Percentiles rank a stretch among this genome's conserved stretches.
phyloP scores from a whole-genome alignment of 495 filamentous ascomycete species.

The Lentithecium fluviatile region DNA sequence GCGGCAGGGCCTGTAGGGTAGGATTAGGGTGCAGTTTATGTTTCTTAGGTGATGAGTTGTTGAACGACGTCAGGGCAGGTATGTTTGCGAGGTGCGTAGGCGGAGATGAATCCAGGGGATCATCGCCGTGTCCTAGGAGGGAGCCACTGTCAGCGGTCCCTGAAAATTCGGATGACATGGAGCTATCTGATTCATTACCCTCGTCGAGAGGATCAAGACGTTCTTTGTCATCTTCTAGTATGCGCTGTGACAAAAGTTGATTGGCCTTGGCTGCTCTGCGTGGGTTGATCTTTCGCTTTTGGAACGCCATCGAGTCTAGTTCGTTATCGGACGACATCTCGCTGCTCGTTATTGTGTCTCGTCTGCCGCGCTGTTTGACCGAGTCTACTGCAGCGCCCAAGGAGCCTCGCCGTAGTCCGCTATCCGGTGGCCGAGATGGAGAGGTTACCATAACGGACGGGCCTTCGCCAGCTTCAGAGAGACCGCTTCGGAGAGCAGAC shows the following conservation, averaged over 20 bases:
- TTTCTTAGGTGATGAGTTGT: slow-evolving; percentile 58
- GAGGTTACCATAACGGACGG: slow-evolving; percentile 43
- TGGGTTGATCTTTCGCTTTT: slow-evolving; percentile 57
- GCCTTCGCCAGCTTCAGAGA: slow-evolving; percentile 44
- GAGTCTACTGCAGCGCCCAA: slow-evolving; percentile 71
- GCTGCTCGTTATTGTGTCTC: slow-evolving; percentile 88
- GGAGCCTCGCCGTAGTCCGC: slow-evolving; percentile 65
- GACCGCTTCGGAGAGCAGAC: slow-evolving; percentile 33
- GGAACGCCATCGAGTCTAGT: slow-evolving; percentile 67
- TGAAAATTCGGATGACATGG: slow-evolving; percentile 67
- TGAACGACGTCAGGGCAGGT: slow-evolving; percentile 35
- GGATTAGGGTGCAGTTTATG: slow-evolving; percentile 55
- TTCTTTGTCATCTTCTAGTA: slow-evolving; percentile 44
- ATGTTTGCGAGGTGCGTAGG: slow-evolving; percentile 43
- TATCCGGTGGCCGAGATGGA: slow-evolving; percentile 51
- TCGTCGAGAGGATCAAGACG: slow-evolving; percentile 53
- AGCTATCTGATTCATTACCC: slow-evolving; percentile 62
- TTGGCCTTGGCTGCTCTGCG: slow-evolving; percentile 51
- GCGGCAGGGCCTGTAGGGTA: slow-evolving; percentile 74
- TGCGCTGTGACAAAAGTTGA: slow-evolving; percentile 48
- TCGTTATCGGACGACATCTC: slow-evolving; percentile 92
- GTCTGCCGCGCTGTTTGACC: slow-evolving; percentile 69
- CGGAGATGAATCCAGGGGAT: slow-evolving; percentile 42
- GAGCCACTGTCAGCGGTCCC: slow-evolving; percentile 63
- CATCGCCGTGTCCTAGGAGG: slow-evolving; percentile 53